Base-by-base conservation (phyloP, 2,329 filamentous ascomycete genomes). In the Aspergillus chevalieri region DNA sequence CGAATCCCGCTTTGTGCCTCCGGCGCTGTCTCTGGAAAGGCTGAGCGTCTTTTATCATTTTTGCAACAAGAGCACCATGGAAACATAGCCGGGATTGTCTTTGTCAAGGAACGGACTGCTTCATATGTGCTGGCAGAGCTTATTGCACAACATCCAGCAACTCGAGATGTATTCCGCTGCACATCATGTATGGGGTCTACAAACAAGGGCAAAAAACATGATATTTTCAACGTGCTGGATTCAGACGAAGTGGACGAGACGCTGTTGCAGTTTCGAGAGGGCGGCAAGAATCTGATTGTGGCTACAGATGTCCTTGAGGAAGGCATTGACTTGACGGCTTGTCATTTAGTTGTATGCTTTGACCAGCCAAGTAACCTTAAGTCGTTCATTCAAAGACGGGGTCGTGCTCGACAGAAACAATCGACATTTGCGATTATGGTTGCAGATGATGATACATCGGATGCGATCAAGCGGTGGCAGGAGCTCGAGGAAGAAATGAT, bases 401-500 rank as follows among this genome's bases (percentile, higher is more conserved):
- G 84, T 2, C 74, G 84, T 52, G 84, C 84, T 14, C 74, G 84
- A 44, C 76, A 78, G 52, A 66, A 75, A 44, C 65, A 75, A 9
- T 85, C 82, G 1, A 76, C 76, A 51, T 79, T 78, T 64, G 60
- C 55, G 1, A 74, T 84, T 2, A 73, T 84, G 54, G 63, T 77
- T 12, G 64, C 74, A 0, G 58, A 52, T 14, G 59, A 70, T 3
- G 57, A 65, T 30, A 60, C 73, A 39, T 48, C 58, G 22, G 55
- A 65, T 3, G 55, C 61, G 42, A 55, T 75, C 2, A 57, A 65
- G 2, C 74, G 78, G 22, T 95, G 88, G 86, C 71, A 81, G 22
- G 60, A 65, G 0, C 73, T 93, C 14, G 92, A 96, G 62, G 65
- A 75, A 3, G 73, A 81, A n/a, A 90, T 95, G 85, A 86, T 83